Percentiles rank a stretch among this genome's conserved stretches.
phyloP scores from a whole-genome alignment of 768 basidiomycete genomes.

The Grammothele lineata region DNA sequence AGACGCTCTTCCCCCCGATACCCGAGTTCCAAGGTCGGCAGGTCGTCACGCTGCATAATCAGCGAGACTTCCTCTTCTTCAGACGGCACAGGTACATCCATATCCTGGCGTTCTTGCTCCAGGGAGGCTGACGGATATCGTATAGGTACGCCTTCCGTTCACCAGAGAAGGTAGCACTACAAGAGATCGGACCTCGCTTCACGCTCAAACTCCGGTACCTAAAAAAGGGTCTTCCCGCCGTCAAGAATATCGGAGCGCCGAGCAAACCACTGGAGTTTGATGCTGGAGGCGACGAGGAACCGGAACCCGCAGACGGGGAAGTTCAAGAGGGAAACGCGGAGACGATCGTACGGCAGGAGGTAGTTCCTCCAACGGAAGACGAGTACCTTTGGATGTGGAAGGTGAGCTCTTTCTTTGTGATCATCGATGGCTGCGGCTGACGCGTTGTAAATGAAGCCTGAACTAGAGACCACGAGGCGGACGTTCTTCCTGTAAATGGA shows the following conservation, averaged over 20 bases:
- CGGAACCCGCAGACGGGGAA: slow-evolving; percentile 25
- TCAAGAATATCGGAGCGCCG: slow-evolving; percentile 63
- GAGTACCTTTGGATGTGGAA: slow-evolving; percentile 91
- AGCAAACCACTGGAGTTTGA: slow-evolving; percentile 54
- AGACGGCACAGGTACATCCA: slow-evolving; percentile 75
- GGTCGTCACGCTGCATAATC: slow-evolving; percentile 95
- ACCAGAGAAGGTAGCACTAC: slow-evolving; percentile 84
- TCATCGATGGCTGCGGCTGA: slow-evolving; percentile 5
- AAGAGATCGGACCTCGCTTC: slow-evolving; percentile 97
- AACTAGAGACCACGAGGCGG: slow-evolving; percentile 83
- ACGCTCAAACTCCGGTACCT: slow-evolving; percentile 91
- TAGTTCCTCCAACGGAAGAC: slow-evolving; percentile 62
- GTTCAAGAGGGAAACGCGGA: slow-evolving; percentile 23
- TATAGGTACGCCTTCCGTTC: slow-evolving; percentile 88
- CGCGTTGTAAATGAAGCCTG: slow-evolving; percentile 53
- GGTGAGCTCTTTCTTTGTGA: slow-evolving; percentile 40
- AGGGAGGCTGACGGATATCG: too few relatives aligned
- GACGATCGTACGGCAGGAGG: slow-evolving; percentile 23
- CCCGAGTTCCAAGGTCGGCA: slow-evolving; percentile 96
- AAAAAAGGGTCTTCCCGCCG: slow-evolving; percentile 83
- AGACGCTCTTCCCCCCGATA: slow-evolving; percentile 91
- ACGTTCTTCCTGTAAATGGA: slow-evolving; percentile 86
- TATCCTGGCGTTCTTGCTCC: too few relatives aligned
- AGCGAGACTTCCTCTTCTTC: slow-evolving; percentile 97
- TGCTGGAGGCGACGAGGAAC: slow-evolving; percentile 21